These are phyloP conservation scores for Betula pendula DNA, from an alignment of 306 rosid genomes.

Conservation along the genomic window DNA sequence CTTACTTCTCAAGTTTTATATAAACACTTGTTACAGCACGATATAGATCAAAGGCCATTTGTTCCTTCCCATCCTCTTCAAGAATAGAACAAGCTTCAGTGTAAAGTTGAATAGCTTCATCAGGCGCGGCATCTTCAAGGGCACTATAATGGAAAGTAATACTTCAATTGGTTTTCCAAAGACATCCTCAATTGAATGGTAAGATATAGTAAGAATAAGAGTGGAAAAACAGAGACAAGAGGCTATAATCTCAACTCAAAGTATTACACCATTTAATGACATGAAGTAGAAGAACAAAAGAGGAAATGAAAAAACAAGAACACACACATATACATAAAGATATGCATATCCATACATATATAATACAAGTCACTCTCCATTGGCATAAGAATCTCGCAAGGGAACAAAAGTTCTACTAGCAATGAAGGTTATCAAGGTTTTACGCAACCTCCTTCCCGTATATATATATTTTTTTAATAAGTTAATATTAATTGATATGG, in stretches of 20 bases:
- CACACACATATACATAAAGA: neutral
- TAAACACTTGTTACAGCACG: constrained; percentile 70
- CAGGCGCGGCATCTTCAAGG: constrained; percentile 75
- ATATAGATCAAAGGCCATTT: constrained; percentile 95
- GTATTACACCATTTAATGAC: neutral
- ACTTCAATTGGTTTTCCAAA: neutral
- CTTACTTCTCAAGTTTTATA: constrained; percentile 89
- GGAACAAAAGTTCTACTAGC: neutral
- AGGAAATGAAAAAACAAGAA: neutral
- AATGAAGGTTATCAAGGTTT: neutral
- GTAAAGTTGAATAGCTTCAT: constrained; percentile 85
- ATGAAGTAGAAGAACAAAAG: neutral
- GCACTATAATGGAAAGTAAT: constrained; percentile 51
- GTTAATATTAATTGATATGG: neutral
- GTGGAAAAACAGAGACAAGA: neutral
- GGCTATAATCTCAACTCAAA: neutral
- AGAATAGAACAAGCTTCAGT: constrained; percentile 82
- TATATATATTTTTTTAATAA: no score
- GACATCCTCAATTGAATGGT: constrained; percentile 2
- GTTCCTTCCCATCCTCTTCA: constrained; percentile 90
- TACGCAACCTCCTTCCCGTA: neutral
- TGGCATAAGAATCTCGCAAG: constrained; percentile 1
- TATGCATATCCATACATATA: neutral
- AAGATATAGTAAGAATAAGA: constrained; percentile 1
- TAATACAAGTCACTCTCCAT: neutral